Conservation (phyloP, 352 stramenopile genomes). For the Globisporangium spiculum region DNA sequence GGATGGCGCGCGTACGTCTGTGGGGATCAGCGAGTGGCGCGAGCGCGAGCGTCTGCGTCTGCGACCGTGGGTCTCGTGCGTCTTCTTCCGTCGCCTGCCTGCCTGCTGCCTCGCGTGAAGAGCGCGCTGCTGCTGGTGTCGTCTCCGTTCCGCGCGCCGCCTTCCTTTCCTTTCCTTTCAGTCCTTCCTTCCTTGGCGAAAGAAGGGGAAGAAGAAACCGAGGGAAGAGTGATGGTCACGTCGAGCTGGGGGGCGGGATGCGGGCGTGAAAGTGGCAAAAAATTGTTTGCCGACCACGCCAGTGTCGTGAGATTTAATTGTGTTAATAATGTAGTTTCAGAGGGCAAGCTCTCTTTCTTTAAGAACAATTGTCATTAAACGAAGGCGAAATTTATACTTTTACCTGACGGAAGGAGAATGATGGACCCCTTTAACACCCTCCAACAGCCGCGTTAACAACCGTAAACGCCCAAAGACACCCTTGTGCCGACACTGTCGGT, state of each 20-base stretch:
- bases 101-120: conserved; percentile 3
- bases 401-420: neutral
- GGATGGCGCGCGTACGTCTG: neutral
- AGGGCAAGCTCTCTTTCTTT: neutral
- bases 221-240: conserved; percentile 33
- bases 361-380: neutral
- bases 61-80: neutral
- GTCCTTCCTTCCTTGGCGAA: conserved; percentile 1
- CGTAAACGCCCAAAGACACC: neutral
- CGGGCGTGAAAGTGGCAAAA: conserved; percentile 3
- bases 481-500: neutral
- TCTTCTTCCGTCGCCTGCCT: neutral
- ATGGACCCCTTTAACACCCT: neutral
- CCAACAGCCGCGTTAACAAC: neutral
- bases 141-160: conserved; percentile 5
- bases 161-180: neutral
- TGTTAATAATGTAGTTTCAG: too few species aligned
- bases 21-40: neutral
- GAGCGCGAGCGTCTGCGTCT: neutral
- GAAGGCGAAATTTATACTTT: neutral
- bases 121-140: neutral
- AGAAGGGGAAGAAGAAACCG: conserved; percentile 18
- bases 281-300: neutral
- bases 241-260: conserved; percentile 2
- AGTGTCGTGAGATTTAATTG: too few species aligned